Evolutionary conservation across 768 basidiomycete genomes (phyloP).

Genomic region (Lentinula aciculospora): DNA sequence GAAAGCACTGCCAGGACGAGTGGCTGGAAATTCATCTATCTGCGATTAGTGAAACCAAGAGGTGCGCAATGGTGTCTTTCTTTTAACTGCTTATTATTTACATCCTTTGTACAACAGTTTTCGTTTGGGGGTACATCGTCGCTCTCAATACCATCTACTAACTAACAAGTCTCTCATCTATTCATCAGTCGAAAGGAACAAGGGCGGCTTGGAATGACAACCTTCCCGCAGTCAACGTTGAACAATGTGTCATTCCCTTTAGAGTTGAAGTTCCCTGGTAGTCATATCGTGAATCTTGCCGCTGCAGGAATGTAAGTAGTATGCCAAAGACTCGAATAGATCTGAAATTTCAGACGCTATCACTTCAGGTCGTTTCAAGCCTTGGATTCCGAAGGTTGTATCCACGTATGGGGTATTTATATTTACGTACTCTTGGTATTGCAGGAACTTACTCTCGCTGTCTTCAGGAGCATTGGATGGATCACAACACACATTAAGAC

Average conservation of each 20-base stretch:
- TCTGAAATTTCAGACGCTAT: background rate
- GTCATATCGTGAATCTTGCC: conserved; percentile 63
- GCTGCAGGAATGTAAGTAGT: conserved; percentile 76
- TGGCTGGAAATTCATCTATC: conserved; percentile 81
- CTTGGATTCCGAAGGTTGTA: conserved; percentile 63
- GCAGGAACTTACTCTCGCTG: conserved; percentile 5
- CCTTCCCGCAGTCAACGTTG: conserved; percentile 24
- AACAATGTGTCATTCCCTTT: conserved; percentile 57
- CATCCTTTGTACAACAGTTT: conserved; percentile 25
- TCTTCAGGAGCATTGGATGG: conserved; percentile 60
- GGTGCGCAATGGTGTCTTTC: conserved; percentile 33
- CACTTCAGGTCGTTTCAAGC: conserved; percentile 77
- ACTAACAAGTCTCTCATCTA: conserved; percentile 1
- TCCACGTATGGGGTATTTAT: conserved; percentile 77
- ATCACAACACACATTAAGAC: conserved; percentile 26
- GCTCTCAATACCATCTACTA: conserved; percentile 1
- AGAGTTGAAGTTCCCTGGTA: conserved; percentile 53
- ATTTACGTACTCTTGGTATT: background rate
- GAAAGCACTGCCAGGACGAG: conserved; percentile 64
- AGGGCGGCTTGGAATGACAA: conserved; percentile 56
- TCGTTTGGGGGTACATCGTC: conserved; percentile 43
- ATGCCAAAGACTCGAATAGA: background rate
- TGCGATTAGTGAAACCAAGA: conserved; percentile 60
- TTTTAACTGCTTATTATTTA: background rate
- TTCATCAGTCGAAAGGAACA: conserved; percentile 48